These are phyloP conservation scores for Cryptococcus sp. DNA, from an alignment of 1,284 basidiomycete species.

Conservation along the genomic window DNA sequence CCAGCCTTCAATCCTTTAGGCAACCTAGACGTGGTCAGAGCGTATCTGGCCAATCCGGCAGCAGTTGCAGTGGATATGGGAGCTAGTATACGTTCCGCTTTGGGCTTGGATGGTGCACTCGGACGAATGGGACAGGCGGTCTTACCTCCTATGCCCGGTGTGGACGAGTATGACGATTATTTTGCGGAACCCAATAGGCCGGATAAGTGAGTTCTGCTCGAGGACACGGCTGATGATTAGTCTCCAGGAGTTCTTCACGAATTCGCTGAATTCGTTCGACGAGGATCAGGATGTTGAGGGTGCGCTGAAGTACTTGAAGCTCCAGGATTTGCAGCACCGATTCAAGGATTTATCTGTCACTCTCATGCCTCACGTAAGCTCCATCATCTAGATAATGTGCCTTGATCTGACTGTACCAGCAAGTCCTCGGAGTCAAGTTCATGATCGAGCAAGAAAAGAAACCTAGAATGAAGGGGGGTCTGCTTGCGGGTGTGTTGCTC, in stretches of 20 bases:
- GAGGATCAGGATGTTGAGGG: slow-evolving; percentile 35
- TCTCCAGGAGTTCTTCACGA: slow-evolving; percentile 35
- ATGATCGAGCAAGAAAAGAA: slow-evolving; percentile 44
- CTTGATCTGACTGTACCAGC: background rate
- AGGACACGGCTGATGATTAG: slow-evolving; percentile 6
- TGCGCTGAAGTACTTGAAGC: slow-evolving; percentile 22
- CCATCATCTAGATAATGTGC: background rate
- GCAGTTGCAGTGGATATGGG: no score
- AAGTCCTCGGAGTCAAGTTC: slow-evolving; percentile 44
- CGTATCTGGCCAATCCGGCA: no score
- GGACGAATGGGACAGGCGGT: no score
- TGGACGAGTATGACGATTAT: slow-evolving; percentile 4
- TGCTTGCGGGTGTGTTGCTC: slow-evolving; percentile 29
- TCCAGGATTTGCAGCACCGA: slow-evolving; percentile 19
- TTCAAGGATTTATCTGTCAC: slow-evolving; percentile 29
- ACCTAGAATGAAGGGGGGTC: slow-evolving; percentile 34
- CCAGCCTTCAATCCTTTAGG: no score
- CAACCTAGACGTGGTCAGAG: no score
- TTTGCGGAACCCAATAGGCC: slow-evolving; percentile 13
- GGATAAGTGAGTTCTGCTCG: slow-evolving; percentile 16
- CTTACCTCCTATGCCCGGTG: no score
- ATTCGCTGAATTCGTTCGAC: slow-evolving; percentile 34
- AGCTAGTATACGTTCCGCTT: no score
- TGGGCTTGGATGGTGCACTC: no score
- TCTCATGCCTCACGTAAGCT: slow-evolving; percentile 45